Conservation (phyloP, 2,329 filamentous ascomycete species). For the Dactylellina haptotyla region DNA sequence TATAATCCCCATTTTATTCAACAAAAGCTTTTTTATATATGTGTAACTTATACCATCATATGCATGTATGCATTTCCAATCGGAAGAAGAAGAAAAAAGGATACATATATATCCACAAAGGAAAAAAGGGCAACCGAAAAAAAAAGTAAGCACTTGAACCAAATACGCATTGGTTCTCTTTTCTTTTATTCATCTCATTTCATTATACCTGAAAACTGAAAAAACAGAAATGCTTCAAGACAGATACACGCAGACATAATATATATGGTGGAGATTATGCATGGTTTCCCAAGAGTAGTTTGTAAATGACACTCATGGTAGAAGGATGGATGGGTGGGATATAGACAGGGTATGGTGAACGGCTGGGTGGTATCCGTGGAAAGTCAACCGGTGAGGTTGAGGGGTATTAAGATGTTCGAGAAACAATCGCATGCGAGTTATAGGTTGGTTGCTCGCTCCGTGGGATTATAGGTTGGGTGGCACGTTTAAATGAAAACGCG, state of each 20-base stretch:
- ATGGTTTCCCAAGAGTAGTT: too few species aligned
- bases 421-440: too few species aligned
- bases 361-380: too few species aligned
- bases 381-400: too few species aligned
- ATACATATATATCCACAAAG: not conserved
- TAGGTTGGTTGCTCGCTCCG: too few species aligned
- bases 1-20: too few species aligned
- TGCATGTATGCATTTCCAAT: not conserved
- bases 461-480: too few species aligned
- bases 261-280: not conserved
- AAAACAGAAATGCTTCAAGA: not conserved
- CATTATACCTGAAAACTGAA: constrained; percentile 4
- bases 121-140: not conserved
- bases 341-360: not conserved
- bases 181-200: constrained; percentile 40
- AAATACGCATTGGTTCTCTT: not conserved
- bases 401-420: too few species aligned
- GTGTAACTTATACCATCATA: not conserved
- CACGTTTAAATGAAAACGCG: not conserved
- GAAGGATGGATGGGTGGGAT: not conserved
- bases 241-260: not conserved
- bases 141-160: not conserved
- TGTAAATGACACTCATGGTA: not conserved
- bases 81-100: not conserved
- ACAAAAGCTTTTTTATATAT: too few species aligned